phyloP scores from a whole-genome alignment of 805 yeast genomes.

The Nakazawaea siamensis region DNA sequence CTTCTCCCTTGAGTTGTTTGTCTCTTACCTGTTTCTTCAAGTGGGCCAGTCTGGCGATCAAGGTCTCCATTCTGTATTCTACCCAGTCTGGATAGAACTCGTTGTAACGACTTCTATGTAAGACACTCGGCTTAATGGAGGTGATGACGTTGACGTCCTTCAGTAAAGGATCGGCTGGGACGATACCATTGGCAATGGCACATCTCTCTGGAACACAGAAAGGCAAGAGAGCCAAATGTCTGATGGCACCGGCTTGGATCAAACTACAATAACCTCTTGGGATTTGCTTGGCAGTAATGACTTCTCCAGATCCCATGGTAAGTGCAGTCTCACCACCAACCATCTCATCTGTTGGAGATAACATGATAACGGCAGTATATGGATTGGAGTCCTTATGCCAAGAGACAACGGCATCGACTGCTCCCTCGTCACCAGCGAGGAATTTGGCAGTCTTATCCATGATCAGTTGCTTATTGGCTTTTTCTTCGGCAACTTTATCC shows the following conservation, averaged over 20 bases:
- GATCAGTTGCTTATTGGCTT: conserved; percentile 5
- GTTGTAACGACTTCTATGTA: conserved; percentile 20
- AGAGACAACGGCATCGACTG: conserved; percentile 25
- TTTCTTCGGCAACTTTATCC: conserved; percentile 16
- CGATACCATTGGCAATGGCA: conserved; percentile 22
- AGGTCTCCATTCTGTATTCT: conserved; percentile 20
- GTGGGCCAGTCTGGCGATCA: conserved; percentile 16
- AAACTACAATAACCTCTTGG: conserved; percentile 18
- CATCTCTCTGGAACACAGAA: conserved; percentile 21
- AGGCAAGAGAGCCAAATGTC: conserved; percentile 19
- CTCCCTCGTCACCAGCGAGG: conserved; percentile 25
- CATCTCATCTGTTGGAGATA: conserved; percentile 33
- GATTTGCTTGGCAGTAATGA: conserved; percentile 15
- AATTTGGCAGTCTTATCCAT: conserved; percentile 12
- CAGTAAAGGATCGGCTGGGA: conserved; percentile 22
- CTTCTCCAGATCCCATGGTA: conserved; percentile 26
- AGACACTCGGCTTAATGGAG: conserved; percentile 21
- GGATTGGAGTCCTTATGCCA: conserved; percentile 37
- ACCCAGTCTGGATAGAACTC: conserved; percentile 23
- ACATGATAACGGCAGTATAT: conserved; percentile 34
- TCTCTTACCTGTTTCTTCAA: conserved; percentile 14
- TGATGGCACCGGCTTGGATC: conserved; percentile 19
- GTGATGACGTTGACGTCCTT: conserved; percentile 25
- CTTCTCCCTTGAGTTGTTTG: conserved; percentile 14
- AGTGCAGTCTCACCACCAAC: conserved; percentile 37